phyloP scores from a whole-genome alignment of 192 early-diverging fungal species.

The Rhizoclosmatium globosum region DNA sequence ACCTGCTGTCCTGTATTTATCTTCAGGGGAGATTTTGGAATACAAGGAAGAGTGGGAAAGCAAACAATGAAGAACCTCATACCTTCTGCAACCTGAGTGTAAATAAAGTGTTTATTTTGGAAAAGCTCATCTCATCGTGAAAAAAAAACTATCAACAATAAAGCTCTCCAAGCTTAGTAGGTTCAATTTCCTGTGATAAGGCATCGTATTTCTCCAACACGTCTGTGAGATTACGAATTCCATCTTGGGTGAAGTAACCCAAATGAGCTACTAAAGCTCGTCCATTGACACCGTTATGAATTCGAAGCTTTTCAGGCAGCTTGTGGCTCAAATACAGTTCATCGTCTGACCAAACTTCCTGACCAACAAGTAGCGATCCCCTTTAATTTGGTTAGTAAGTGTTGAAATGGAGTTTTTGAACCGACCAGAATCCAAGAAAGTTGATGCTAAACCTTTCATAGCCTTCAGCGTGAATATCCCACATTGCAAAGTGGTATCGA shows the following conservation, averaged over 20 bases:
- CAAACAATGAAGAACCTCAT: background rate
- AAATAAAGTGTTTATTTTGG: background rate
- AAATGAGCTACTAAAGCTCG: conserved; percentile 6
- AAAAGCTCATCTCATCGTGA: background rate
- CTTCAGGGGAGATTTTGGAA: background rate
- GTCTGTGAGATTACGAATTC: background rate
- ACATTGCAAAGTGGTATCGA: background rate
- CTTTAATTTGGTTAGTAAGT: too few species aligned
- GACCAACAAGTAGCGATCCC: background rate
- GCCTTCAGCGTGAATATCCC: background rate
- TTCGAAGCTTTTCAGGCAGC: background rate
- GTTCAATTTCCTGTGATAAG: background rate
- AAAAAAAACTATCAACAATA: too few species aligned
- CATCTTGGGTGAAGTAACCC: background rate
- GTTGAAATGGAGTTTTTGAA: background rate
- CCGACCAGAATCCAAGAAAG: background rate
- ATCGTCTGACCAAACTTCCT: background rate
- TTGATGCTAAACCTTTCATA: background rate
- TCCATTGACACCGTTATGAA: background rate
- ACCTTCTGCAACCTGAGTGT: background rate
- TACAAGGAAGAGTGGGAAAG: background rate
- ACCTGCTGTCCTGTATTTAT: background rate
- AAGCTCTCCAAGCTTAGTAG: background rate
- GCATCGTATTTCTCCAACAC: background rate
- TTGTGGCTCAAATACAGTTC: background rate